Evolutionary conservation across 352 stramenopile genomes (phyloP), one percentile per base, ranked within the genome.

Genomic region (Globisporangium camurandrum): DNA sequence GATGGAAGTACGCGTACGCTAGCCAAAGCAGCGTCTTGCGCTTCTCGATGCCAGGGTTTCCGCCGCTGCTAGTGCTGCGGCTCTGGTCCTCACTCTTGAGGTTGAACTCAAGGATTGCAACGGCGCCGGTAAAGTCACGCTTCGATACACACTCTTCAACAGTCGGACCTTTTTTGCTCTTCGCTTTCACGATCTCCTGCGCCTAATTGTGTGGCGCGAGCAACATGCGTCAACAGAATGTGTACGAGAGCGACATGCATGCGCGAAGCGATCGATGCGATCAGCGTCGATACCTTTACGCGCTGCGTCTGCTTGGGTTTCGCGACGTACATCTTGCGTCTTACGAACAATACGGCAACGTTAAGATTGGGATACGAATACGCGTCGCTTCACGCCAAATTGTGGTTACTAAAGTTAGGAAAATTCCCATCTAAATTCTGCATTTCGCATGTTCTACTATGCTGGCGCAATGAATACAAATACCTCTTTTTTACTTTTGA

Each of bases 51-150:
- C n/a, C n/a, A n/a, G n/a, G n/a, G n/a, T n/a, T n/a, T n/a, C n/a
- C n/a, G 17, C 56, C 74, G 19, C 26, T 22, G 17, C 4, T 46
- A 6, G 7, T 42, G 19, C 50, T 66, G 10, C 55, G 50, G 12
- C 30, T 47, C 17, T 51, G 58, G 20, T 97, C 84, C 28, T 95
- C 84, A 53, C 83, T 95, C 62, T 93, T 88, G 50, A 96, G 65
- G 40, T 95, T 94, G 61, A 98, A 98, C 65, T 98, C 93, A 33
- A 99, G 69, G 49, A 98, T 85, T 10, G 95, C 88, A 0, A 96
- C 69, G 1, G 93, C 93, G 28, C 95, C 95, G 1, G 90, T 97
- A 54, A 97, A 98, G 74, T 98, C 95, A 34, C 84, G 67, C 57
- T 85, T 89, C 30, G 61, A 64, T 12, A 79, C 74, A 48, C 72